These are phyloP conservation scores for Aureobasidium sp. DNA, from an alignment of 2,329 filamentous ascomycete species.

Conservation along the genomic window DNA sequence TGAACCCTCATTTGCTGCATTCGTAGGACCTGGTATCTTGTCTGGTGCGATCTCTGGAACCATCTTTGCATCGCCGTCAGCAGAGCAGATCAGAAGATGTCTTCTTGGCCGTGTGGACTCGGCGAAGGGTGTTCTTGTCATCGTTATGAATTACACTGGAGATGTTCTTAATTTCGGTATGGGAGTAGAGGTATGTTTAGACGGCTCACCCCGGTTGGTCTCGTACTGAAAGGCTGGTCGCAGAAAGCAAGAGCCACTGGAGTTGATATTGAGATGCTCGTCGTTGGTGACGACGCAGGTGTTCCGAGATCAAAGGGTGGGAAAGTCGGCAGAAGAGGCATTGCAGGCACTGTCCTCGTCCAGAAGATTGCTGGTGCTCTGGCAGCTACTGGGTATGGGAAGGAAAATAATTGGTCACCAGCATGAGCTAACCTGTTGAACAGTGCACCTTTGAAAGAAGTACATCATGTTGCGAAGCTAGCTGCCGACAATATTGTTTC, in stretches of 20 bases:
- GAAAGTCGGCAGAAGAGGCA: slow-evolving; percentile 87
- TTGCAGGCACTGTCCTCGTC: slow-evolving; percentile 87
- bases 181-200: neutral
- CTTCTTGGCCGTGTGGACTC: slow-evolving; percentile 67
- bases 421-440: neutral
- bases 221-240: too few species aligned
- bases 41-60: slow-evolving; percentile 78
- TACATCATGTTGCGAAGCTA: slow-evolving; percentile 63
- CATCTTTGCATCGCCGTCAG: slow-evolving; percentile 75
- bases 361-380: slow-evolving; percentile 82
- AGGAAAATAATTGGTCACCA: neutral
- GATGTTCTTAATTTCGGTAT: slow-evolving; percentile 28
- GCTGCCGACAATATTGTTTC: slow-evolving; percentile 71
- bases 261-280: slow-evolving; percentile 75
- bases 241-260: slow-evolving; percentile 63
- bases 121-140: slow-evolving; percentile 71
- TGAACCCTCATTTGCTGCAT: slow-evolving; percentile 79
- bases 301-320: slow-evolving; percentile 74
- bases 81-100: slow-evolving; percentile 73
- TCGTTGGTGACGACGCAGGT: slow-evolving; percentile 86
- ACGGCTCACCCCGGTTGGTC: too few species aligned
- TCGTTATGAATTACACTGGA: slow-evolving; percentile 70
- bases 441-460: slow-evolving; percentile 55
- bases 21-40: slow-evolving; percentile 75
- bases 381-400: slow-evolving; percentile 58